phyloP scores from a whole-genome alignment of 257 asterid genomes.

The Eucommia ulmoides region DNA sequence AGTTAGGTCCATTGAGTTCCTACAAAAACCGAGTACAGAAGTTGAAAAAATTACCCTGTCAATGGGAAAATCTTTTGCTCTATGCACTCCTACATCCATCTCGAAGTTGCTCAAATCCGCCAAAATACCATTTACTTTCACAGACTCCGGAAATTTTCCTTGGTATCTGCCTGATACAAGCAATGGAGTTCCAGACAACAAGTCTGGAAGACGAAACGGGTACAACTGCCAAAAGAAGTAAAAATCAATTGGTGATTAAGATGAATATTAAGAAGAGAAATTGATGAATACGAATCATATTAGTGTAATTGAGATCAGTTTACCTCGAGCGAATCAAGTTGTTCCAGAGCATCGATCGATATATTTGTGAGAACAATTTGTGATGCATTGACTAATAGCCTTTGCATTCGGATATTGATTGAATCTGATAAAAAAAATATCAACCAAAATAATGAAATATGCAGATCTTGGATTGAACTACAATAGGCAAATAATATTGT shows the following conservation, averaged over 20 bases:
- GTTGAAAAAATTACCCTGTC: conserved; percentile 42
- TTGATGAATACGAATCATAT: too few species aligned
- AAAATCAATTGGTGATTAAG: too few species aligned
- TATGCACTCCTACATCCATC: conserved; percentile 38
- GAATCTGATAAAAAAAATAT: conserved; percentile 37
- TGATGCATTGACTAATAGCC: conserved; percentile 45
- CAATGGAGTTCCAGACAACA: conserved; percentile 51
- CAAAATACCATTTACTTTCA: conserved; percentile 45
- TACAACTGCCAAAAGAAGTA: conserved; percentile 40
- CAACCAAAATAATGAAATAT: conserved; percentile 1
- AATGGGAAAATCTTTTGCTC: conserved; percentile 53
- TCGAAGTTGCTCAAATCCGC: conserved; percentile 41
- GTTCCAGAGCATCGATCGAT: conserved; percentile 36
- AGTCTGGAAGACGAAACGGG: conserved; percentile 54
- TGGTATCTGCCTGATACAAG: conserved; percentile 62
- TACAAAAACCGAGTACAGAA: too few species aligned
- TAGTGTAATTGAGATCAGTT: too few species aligned
- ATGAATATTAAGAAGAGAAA: too few species aligned
- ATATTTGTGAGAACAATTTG: conserved; percentile 56
- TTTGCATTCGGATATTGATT: conserved; percentile 44
- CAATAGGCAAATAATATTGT: too few species aligned
- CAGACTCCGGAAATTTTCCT: conserved; percentile 49
- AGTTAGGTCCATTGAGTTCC: too few species aligned
- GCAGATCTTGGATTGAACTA: not conserved
- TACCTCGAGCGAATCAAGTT: conserved; percentile 84